These are phyloP conservation scores for Torulaspora microellipsoides DNA, from an alignment of 805 yeast species.

Conservation along the genomic window DNA sequence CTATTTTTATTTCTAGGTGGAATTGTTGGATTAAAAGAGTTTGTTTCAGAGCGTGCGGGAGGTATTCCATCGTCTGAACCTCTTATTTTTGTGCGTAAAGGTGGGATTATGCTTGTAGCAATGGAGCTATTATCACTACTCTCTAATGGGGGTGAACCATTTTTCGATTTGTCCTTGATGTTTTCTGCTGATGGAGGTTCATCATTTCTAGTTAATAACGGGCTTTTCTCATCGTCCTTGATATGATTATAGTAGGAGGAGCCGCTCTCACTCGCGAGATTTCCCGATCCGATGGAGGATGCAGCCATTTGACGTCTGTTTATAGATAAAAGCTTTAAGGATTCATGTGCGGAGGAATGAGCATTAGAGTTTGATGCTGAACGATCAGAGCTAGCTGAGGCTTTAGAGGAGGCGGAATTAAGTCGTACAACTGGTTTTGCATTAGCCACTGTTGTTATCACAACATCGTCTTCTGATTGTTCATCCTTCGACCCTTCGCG, in stretches of 20 bases:
- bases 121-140: constrained; percentile 19
- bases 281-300: constrained; percentile 21
- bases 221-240: constrained; percentile 4
- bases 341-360: constrained; percentile 3
- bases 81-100: constrained; percentile 19
- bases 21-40: constrained; percentile 27
- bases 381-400: constrained; percentile 3
- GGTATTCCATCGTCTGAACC: constrained; percentile 12
- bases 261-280: constrained; percentile 24
- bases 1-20: constrained; percentile 34
- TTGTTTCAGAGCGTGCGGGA: constrained; percentile 23
- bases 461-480: constrained; percentile 11
- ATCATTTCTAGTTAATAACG: constrained; percentile 1
- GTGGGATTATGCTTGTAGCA: constrained; percentile 28
- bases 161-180: not conserved
- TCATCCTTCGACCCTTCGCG: not conserved
- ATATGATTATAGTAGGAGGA: constrained; percentile 17
- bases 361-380: constrained; percentile 3
- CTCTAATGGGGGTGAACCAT: constrained; percentile 3
- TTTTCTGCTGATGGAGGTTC: constrained; percentile 1
- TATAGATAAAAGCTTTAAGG: constrained; percentile 16
- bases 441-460: constrained; percentile 18
- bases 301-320: constrained; percentile 14
- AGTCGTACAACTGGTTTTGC: constrained; percentile 23
- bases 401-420: constrained; percentile 10